Evolutionary conservation across 2,329 filamentous ascomycete species (phyloP), one percentile per base, ranked within the genome.

Genomic region (Colletotrichum agaves): DNA sequence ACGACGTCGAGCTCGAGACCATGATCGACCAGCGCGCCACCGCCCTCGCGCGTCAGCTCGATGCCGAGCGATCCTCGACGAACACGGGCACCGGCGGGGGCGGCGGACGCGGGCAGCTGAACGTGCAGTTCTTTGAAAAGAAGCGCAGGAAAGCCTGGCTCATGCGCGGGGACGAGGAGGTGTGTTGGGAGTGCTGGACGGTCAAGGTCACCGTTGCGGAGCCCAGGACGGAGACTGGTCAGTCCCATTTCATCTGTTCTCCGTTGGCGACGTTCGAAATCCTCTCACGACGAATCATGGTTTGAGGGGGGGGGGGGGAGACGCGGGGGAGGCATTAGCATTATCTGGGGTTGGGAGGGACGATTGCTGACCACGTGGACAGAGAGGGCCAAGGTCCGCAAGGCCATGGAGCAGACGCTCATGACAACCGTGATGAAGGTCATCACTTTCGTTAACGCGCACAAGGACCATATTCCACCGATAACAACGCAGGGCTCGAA

Each of bases 161-260:
- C 79, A 91, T 94, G 82, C 87, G 79, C 74, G 91, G 89, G 23
- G 95, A 98, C 72, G 94, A 98, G 78, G 94, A 98, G 78, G 90
- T 98, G 17, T 97, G 94, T 78, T 99, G 96, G 96, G 96, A 98
- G 84, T 90, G 89, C 75, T 99, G 96, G 96, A 93, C 92, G 49
- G 82, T 99, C 72, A 93, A 97, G 79, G 92, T 98, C 57, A 97
- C 94, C n/a, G 89, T 98, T 62, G 93, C 94, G 10, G 94, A 93
- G 73, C 94, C 95, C 33, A 85, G 91, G 75, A 97, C 93, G 11
- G 95, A 98, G 75, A 92, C 89, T 71, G 94, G 93, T 97, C 82
- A 74, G 90, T 76, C 27, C 27, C 27, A 27, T 27, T 8, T 27
- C 6, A 27, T 27, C 27, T 27, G 2, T 27, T 27, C 27, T 27